Base-by-base conservation (phyloP, 1,284 basidiomycete species). In the Microbotryomycetes sp. region DNA sequence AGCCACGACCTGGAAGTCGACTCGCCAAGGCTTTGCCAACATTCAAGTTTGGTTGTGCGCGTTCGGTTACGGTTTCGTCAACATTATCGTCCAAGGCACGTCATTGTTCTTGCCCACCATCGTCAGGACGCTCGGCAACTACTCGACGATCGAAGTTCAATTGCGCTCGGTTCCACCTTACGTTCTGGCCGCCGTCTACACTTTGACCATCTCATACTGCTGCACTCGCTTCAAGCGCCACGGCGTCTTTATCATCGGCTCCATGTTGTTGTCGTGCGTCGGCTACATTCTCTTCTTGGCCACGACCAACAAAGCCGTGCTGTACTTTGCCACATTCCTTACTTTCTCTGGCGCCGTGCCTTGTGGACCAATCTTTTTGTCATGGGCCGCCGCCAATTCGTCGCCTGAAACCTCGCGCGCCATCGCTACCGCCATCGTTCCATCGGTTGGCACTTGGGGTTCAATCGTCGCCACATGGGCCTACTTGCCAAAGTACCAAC, bases 21-120 rank as follows among this genome's bases (percentile, higher is more conserved):
- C 65, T 3, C 31, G 56, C 30, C 54, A 62, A 30, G 70, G 67
- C 26, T 71, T 69, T 60, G 60, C 60, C 28, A 71, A 67, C 57
- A 53, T 72, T 15, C 67, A 68, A 26, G 58, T 64, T 25, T 58
- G 55, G 60, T 28, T 32, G 4, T 63, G 64, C 51, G 61, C 59
- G 0, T 56, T 68, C 14, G 67, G 70, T 9, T 74, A 71, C 64
- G 62, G 67, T 14, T 62, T 71, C 30, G 71, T 68, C 62, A 73
- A 72, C 55, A 67, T 75, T 36, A 66, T 70, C 48, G 67, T 63
- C 2, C 68, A 72, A 58, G 72, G 70, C 19, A 70, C 70, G 9
- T 65, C 69, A 1, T 65, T 75, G 46, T 74, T 75, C 64, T 63
- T 73, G 45, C 74, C 74, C 4, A 71, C 65, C 23, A 64, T 71